Evolutionary conservation across 2,329 filamentous ascomycete species (phyloP).

Genomic region (Xylariaceae sp.): DNA sequence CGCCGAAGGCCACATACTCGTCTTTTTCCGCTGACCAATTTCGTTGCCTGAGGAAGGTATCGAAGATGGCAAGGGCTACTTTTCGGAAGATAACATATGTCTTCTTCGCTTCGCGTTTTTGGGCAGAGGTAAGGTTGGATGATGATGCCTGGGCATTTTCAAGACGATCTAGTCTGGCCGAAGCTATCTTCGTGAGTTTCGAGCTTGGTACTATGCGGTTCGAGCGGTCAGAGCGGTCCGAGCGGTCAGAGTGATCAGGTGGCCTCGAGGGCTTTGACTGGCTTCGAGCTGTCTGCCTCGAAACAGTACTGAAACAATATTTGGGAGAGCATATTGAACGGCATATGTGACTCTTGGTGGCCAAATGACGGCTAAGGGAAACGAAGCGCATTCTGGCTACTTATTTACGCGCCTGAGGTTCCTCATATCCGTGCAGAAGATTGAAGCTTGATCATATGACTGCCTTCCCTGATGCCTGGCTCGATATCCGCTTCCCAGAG

Average conservation of each 20-base stretch:
- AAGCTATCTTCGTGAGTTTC: background rate
- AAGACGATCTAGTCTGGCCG: background rate
- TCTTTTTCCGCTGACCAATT: conserved; percentile 21
- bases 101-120: conserved; percentile 5
- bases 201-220: no score
- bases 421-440: background rate
- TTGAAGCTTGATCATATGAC: background rate
- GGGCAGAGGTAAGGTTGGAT: background rate
- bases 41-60: conserved; percentile 30
- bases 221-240: no score
- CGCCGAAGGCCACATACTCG: conserved; percentile 32
- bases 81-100: conserved; percentile 25
- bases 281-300: conserved; percentile 8
- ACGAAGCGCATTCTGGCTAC: conserved; percentile 23
- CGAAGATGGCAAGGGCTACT: conserved; percentile 30
- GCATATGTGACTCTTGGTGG: conserved; percentile 20
- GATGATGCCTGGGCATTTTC: background rate
- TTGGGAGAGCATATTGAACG: conserved; percentile 12
- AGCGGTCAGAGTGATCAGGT: no score
- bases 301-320: conserved; percentile 24
- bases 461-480: no score
- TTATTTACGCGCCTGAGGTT: background rate
- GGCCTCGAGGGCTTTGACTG: no score
- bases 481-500: no score
- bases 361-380: conserved; percentile 19